These are phyloP conservation scores for Ceratobasidium papillatum DNA, from an alignment of 1,284 basidiomycete genomes.

Conservation along the genomic window DNA sequence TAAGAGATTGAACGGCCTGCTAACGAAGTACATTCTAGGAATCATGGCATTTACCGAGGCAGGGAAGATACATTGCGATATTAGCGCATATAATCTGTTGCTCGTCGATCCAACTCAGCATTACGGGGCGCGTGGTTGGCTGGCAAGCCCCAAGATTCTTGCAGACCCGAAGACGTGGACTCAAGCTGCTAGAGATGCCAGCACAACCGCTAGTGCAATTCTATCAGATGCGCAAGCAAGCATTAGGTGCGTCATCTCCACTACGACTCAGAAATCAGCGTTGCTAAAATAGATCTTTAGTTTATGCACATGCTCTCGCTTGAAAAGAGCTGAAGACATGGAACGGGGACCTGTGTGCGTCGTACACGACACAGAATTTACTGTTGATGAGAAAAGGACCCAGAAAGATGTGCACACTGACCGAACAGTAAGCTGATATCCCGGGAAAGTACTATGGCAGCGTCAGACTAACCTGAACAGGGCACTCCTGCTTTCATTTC, in stretches of 20 bases:
- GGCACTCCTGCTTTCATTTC: conserved; percentile 12
- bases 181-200: neutral
- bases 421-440: neutral
- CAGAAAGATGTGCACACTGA: neutral
- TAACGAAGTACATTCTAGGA: neutral
- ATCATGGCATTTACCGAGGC: conserved; percentile 18
- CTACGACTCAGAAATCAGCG: neutral
- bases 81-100: conserved; percentile 3
- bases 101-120: neutral
- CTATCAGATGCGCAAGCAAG: neutral
- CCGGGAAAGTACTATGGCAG: neutral
- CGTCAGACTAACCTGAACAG: neutral
- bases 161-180: neutral
- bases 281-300: neutral
- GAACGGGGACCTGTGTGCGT: neutral
- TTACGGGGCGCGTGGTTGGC: neutral
- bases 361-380: conserved; percentile 1
- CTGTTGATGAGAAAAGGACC: neutral
- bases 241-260: neutral
- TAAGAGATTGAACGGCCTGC: too few species aligned
- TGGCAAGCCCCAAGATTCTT: neutral
- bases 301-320: neutral
- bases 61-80: conserved; percentile 10
- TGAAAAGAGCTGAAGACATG: neutral
- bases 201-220: neutral